A percentile compares a stretch with the other conserved stretches of the same genome.
Evolutionary conservation across 179 eudicot genomes (phyloP).

Genomic region (Patellifolia procumbens): DNA sequence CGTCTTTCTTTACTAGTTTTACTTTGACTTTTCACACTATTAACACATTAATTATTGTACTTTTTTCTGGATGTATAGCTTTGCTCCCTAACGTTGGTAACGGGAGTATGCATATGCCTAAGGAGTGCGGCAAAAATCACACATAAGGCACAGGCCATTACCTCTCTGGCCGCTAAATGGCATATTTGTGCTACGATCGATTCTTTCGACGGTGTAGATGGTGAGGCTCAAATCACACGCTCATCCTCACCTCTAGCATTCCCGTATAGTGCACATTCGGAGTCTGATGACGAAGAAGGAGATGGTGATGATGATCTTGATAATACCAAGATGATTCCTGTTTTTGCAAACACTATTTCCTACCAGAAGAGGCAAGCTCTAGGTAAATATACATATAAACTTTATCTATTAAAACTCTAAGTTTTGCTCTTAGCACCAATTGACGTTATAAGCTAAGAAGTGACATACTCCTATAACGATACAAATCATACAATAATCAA

Average conservation of each 20-base stretch:
- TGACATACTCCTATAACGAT: too few relatives aligned
- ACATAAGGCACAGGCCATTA: slow-evolving; percentile 75
- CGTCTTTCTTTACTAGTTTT: not conserved
- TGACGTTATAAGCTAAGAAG: too few relatives aligned
- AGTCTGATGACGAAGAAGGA: slow-evolving; percentile 66
- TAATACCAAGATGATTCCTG: slow-evolving; percentile 69
- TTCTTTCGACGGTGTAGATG: slow-evolving; percentile 50
- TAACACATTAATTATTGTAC: not conserved
- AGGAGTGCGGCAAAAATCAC: slow-evolving; percentile 92
- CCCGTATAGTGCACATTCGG: slow-evolving; percentile 32
- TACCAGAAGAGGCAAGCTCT: slow-evolving; percentile 93
- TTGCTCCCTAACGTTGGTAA: slow-evolving; percentile 69
- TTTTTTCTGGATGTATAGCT: slow-evolving; percentile 46
- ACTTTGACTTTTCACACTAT: too few relatives aligned
- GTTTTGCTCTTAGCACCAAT: too few relatives aligned
- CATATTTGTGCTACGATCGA: slow-evolving; percentile 76
- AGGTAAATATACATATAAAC: slow-evolving; percentile 44
- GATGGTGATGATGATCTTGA: slow-evolving; percentile 77
- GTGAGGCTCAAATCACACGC: slow-evolving; percentile 38
- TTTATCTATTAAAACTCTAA: not conserved
- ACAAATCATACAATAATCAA: too few relatives aligned
- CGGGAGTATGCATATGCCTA: slow-evolving; percentile 81
- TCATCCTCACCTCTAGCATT: slow-evolving; percentile 25
- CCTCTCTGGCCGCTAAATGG: slow-evolving; percentile 88
- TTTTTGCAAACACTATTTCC: slow-evolving; percentile 58